These are phyloP conservation scores for Phaeodactylum tricornutum DNA, from an alignment of 108 stramenopile genomes.

Conservation along the genomic window DNA sequence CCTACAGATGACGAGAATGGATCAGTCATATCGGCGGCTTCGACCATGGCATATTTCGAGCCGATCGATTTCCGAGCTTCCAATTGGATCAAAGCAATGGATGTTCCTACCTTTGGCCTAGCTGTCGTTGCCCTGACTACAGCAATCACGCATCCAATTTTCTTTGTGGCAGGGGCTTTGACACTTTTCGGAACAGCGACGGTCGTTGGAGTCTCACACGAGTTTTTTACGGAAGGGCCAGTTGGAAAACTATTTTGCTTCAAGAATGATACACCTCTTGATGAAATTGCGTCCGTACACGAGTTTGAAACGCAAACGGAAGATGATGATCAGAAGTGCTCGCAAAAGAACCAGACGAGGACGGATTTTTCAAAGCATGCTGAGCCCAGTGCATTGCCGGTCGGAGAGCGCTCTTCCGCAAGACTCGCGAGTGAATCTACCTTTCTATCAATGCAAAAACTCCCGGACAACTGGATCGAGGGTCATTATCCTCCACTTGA, in stretches of 20 bases:
- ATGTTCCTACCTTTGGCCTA: constrained; percentile 23
- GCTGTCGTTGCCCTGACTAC: constrained; percentile 19
- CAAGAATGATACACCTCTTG: background rate
- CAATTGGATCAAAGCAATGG: constrained; percentile 5
- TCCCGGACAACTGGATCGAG: constrained; percentile 13
- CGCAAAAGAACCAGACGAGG: too few species aligned
- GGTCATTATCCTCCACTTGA: constrained; percentile 30
- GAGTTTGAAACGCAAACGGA: background rate
- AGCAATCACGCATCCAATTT: constrained; percentile 21
- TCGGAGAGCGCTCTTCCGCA: background rate
- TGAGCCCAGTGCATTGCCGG: background rate
- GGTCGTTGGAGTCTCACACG: constrained; percentile 15
- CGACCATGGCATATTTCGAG: constrained; percentile 28
- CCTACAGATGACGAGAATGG: background rate
- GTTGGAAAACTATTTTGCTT: constrained; percentile 5
- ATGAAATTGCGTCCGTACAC: background rate
- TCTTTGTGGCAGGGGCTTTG: constrained; percentile 21
- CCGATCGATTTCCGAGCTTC: constrained; percentile 17
- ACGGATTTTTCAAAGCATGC: background rate
- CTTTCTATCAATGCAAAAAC: background rate
- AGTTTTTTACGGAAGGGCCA: constrained; percentile 6
- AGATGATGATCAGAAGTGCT: background rate
- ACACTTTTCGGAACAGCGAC: constrained; percentile 22
- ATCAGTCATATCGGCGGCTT: background rate
- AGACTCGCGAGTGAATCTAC: constrained; percentile 1